Evolutionary conservation across 345 rosid genomes (phyloP), one percentile per base, ranked within the genome.

Genomic region (Abelmoschus esculentus): DNA sequence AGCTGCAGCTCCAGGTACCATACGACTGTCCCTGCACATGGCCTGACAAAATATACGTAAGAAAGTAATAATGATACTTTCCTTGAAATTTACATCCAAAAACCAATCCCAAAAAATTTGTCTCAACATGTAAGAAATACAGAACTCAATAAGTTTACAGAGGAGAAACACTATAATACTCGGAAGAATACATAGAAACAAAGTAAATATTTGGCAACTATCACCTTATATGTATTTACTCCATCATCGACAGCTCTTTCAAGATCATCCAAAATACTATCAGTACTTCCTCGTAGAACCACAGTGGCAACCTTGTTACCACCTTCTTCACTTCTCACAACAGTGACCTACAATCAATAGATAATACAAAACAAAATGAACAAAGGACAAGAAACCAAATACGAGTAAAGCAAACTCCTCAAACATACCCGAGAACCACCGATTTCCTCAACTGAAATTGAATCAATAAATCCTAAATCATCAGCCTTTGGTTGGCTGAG

Each of bases 171-270:
- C 47, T 54, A 32, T 1, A 18, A 50, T n/a, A n/a, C 1, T 67
- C n/a, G n/a, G n/a, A n/a, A n/a, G n/a, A n/a, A n/a, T n/a, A n/a
- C n/a, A n/a, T n/a, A n/a, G n/a, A n/a, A n/a, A n/a, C n/a, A n/a
- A n/a, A n/a, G n/a, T n/a, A 42, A 49, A 38, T 32, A 32, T 4
- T 46, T 31, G 49, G 63, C 7, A 77, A 47, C 73, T 66, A 66
- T 65, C 71, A 96, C 99, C 96, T 92, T 96, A 79, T 92, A 96
- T n/a, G 97, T 92, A 60, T 96, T 96, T 58, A 96, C 99, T 79
- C 99, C 99, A 76, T 96, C 99, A 67, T 96, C 99, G 73, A 96
- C 91, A 46, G 99, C 99, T 84, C 98, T 86, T 83, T 96, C 99
- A 77, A 92, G 98, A 77, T 96, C 98, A 73, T 96, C 99, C 72